Conservation (phyloP, 2,329 filamentous ascomycete genomes). For the Penicillium verrucosum region DNA sequence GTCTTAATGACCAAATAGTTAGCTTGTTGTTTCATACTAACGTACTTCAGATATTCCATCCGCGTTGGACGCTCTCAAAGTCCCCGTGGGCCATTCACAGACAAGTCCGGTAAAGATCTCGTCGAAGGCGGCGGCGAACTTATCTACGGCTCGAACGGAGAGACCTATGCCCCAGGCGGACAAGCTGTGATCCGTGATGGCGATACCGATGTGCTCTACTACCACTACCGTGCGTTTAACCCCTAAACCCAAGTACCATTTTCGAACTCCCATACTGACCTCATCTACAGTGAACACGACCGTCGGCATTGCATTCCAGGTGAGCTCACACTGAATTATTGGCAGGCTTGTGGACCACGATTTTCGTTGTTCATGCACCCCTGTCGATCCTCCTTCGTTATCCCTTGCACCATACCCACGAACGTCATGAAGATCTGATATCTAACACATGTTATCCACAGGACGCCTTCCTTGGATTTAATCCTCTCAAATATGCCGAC, state of each 20-base stretch:
- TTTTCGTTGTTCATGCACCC: conserved; percentile 2
- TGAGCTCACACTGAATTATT: conserved; percentile 13
- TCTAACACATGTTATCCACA: conserved; percentile 18
- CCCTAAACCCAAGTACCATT: neutral
- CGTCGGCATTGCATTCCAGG: conserved; percentile 30
- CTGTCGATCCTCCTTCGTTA: conserved; percentile 22
- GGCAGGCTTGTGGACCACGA: conserved; percentile 14
- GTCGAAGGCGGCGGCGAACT: conserved; percentile 57
- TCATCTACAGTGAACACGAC: conserved; percentile 28
- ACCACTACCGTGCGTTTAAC: conserved; percentile 33
- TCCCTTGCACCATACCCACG: neutral
- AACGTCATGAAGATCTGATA: conserved; percentile 3
- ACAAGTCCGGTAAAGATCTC: conserved; percentile 54
- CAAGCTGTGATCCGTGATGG: conserved; percentile 57
- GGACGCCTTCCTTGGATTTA: conserved; percentile 34
- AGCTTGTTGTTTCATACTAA: neutral
- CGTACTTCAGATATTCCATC: conserved; percentile 54
- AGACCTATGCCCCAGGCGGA: conserved; percentile 64
- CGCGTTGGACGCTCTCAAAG: conserved; percentile 58
- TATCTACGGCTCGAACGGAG: conserved; percentile 58
- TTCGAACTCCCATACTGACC: conserved; percentile 2
- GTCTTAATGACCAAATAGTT: neutral
- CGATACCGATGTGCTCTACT: conserved; percentile 32
- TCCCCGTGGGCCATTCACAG: conserved; percentile 54
- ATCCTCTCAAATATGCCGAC: conserved; percentile 29